These are phyloP conservation scores for Trametes elegans DNA, from an alignment of 768 basidiomycete genomes.

Conservation along the genomic window DNA sequence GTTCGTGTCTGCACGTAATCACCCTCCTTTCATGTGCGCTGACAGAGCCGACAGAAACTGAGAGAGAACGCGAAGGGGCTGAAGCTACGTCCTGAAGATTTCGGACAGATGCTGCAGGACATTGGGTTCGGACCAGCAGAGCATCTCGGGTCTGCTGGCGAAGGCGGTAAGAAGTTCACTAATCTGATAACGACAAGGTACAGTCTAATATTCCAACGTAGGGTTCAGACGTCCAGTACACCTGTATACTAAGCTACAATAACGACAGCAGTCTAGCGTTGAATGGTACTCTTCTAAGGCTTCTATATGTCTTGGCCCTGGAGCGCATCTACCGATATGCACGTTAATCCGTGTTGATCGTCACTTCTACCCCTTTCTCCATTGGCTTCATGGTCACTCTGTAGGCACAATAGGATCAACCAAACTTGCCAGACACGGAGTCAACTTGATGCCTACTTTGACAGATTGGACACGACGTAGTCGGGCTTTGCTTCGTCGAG, in stretches of 20 bases:
- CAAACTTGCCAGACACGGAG: not conserved
- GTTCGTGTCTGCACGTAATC: conserved; percentile 33
- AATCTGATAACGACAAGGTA: not conserved
- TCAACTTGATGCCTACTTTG: conserved; percentile 43
- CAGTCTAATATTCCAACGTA: conserved; percentile 23
- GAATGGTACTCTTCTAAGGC: not conserved
- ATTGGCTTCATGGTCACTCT: conserved; percentile 33
- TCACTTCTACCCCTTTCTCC: conserved; percentile 44
- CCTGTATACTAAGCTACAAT: conserved; percentile 54
- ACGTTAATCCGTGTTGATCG: conserved; percentile 35
- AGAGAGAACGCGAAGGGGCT: conserved; percentile 59
- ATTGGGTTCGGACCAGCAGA: conserved; percentile 60
- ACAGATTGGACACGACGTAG: conserved; percentile 71
- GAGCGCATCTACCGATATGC: too few species aligned
- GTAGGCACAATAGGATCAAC: not conserved
- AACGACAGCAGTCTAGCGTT: too few species aligned
- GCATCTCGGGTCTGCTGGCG: conserved; percentile 53
- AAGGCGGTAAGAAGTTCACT: conserved; percentile 52
- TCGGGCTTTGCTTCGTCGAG: conserved; percentile 62
- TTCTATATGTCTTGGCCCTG: too few species aligned
- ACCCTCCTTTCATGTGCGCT: not conserved
- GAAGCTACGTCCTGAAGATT: conserved; percentile 61
- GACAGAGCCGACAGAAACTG: conserved; percentile 39
- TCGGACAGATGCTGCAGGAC: conserved; percentile 48
- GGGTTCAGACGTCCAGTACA: conserved; percentile 66